Conservation (phyloP, 1,284 basidiomycete species). For the Malassezia sympodialis region DNA sequence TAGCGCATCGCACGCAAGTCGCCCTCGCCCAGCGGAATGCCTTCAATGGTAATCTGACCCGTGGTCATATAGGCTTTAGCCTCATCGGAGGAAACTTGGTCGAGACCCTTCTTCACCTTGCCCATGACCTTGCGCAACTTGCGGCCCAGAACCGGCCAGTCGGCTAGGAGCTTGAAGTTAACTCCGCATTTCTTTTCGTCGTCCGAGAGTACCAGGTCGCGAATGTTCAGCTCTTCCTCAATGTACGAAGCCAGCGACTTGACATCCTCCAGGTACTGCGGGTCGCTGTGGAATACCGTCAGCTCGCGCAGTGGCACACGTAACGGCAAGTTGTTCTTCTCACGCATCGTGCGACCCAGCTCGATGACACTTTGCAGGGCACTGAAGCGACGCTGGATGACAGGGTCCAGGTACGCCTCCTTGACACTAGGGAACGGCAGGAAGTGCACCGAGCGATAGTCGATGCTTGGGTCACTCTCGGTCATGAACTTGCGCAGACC, state of each 20-base stretch:
- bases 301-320: constrained; percentile 79
- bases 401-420: constrained; percentile 88
- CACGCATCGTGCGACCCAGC: constrained; percentile 76
- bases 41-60: constrained; percentile 74
- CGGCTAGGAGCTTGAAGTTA: constrained; percentile 80
- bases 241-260: constrained; percentile 77
- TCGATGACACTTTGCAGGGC: constrained; percentile 93
- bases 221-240: constrained; percentile 88
- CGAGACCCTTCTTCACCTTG: constrained; percentile 79
- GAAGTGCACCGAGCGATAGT: constrained; percentile 90
- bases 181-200: constrained; percentile 80
- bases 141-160: constrained; percentile 87
- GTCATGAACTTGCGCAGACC: constrained; percentile 68
- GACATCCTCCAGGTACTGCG: constrained; percentile 76
- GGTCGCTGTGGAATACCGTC: constrained; percentile 81
- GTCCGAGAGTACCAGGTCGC: constrained; percentile 74
- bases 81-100: constrained; percentile 67
- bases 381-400: constrained; percentile 87
- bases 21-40: constrained; percentile 76
- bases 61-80: constrained; percentile 69
- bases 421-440: constrained; percentile 84
- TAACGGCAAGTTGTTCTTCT: constrained; percentile 64
- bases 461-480: constrained; percentile 51
- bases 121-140: constrained; percentile 88
- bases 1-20: constrained; percentile 84